phyloP scores from a whole-genome alignment of 148 eudicot genomes.

The Suaeda aralocaspica region DNA sequence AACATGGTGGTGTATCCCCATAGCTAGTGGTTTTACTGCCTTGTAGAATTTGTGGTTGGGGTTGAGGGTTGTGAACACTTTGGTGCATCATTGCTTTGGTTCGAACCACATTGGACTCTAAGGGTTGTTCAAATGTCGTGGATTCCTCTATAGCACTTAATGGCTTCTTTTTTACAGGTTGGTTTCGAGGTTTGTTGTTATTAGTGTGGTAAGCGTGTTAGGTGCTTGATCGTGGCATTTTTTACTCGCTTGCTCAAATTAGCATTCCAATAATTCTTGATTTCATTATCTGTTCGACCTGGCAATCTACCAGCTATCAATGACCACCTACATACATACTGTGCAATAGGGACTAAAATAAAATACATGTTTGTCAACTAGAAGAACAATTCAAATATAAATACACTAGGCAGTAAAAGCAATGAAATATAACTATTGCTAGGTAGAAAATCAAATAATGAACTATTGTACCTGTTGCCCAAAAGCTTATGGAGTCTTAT shows the following conservation, averaged over 20 bases:
- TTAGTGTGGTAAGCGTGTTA: not conserved
- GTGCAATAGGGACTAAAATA: no score
- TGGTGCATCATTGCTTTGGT: conserved; percentile 41
- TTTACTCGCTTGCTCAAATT: conserved; percentile 33
- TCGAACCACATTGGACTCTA: conserved; percentile 26
- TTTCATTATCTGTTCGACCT: conserved; percentile 49
- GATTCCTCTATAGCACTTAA: not conserved
- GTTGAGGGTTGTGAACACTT: conserved; percentile 24
- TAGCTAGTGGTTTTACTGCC: not conserved
- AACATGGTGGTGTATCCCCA: not conserved
- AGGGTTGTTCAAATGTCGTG: not conserved
- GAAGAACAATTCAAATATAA: no score
- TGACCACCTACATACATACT: conserved; percentile 37
- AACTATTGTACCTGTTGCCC: conserved; percentile 27
- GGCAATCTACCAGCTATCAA: conserved; percentile 43
- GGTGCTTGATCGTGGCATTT: conserved; percentile 5
- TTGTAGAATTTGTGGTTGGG: not conserved
- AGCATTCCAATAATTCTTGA: conserved; percentile 45
- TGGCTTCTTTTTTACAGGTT: conserved; percentile 1
- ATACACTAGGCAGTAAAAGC: no score
- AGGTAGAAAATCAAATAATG: not conserved
- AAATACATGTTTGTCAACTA: no score
- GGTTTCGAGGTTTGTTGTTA: not conserved
- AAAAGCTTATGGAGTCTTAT: conserved; percentile 33
- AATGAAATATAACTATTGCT: not conserved